These are phyloP conservation scores for Hyaloscypha finlandica DNA, from an alignment of 495 filamentous ascomycete species.

Conservation along the genomic window DNA sequence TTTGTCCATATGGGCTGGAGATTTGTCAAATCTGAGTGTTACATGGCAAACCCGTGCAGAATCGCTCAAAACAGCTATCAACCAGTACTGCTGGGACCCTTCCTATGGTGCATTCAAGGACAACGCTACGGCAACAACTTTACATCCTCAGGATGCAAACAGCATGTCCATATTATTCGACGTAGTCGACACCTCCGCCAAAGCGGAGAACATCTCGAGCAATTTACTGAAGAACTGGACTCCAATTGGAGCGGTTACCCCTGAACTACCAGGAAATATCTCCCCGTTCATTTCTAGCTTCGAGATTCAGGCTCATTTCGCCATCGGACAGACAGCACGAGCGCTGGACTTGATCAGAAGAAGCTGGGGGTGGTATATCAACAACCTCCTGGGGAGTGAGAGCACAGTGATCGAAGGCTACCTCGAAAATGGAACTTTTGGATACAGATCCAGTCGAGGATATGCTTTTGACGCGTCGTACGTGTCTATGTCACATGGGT, in stretches of 20 bases:
- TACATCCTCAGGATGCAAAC: constrained; percentile 38
- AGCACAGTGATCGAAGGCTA: constrained; percentile 68
- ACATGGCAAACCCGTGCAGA: constrained; percentile 15
- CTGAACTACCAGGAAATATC: constrained; percentile 60
- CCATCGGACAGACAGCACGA: constrained; percentile 48
- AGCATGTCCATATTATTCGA: constrained; percentile 28
- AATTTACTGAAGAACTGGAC: constrained; percentile 36
- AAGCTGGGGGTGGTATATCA: constrained; percentile 65
- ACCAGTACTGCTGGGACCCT: constrained; percentile 41
- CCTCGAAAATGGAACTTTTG: constrained; percentile 55
- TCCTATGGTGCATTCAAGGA: constrained; percentile 57
- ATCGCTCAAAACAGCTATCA: constrained; percentile 33
- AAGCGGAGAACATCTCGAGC: constrained; percentile 21
- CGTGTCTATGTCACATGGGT: constrained; percentile 57
- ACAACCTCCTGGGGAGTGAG: constrained; percentile 61
- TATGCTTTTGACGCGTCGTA: constrained; percentile 53
- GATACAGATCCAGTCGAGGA: constrained; percentile 57
- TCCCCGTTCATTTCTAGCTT: constrained; percentile 66
- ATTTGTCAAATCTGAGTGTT: constrained; percentile 42
- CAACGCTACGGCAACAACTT: constrained; percentile 51
- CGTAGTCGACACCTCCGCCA: constrained; percentile 39
- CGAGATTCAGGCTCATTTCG: constrained; percentile 64
- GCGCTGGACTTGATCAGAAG: constrained; percentile 61
- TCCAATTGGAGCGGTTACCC: constrained; percentile 58
- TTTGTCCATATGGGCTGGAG: constrained; percentile 52